Base-by-base conservation (phyloP, 2,329 filamentous ascomycete genomes). In the Nothophoma quercina region DNA sequence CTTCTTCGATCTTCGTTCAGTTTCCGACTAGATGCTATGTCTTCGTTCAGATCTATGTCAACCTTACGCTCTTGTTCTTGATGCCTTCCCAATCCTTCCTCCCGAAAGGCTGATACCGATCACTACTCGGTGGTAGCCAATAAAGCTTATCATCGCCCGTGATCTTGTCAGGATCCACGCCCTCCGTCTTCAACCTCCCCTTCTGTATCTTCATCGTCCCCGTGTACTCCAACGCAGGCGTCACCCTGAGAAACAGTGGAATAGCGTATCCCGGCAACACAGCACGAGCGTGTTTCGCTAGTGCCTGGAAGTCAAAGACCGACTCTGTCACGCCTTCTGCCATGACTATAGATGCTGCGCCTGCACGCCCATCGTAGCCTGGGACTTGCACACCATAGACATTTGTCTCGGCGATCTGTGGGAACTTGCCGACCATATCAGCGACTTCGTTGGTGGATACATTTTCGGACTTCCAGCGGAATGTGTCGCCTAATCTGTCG, bases 201-300 rank as follows among this genome's bases (percentile, higher is more conserved):
- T 80, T 80, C 58, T 77, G 76, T 12, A 79, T 60, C 67, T 80
- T 79, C 65, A 79, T 59, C 7, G 77, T 79, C 3, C 74, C 77
- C 12, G 77, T 80, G 49, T 79, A 78, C 45, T 78, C 77, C 18
- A 79, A 61, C 39, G 66, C 65, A 28, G 63, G 58, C 4, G 71
- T 75, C 0, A 79, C 54, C 9, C 78, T 62, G 13, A 80, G 16
- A 49, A 80, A 80, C 0, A 79, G 42, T 1, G 78, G 78, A 5
- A 80, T 75, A 12, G 78, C 78, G 58, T 79, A 80, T 2, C 75
- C 64, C 9, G 78, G 78, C n/a, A 80, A 64, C 9, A 60, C 62
- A 1, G 60, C 60, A 22, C 71, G 63, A 2, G 71, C 77, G 62
- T 80, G 76, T 5, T 68, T 66, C 7, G 77, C 69, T 8, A 76